Evolutionary conservation across 1,139 yeast genomes (phyloP), one percentile per base, ranked within the genome.

Genomic region (Hemisphaericaspora xylanilytica): DNA sequence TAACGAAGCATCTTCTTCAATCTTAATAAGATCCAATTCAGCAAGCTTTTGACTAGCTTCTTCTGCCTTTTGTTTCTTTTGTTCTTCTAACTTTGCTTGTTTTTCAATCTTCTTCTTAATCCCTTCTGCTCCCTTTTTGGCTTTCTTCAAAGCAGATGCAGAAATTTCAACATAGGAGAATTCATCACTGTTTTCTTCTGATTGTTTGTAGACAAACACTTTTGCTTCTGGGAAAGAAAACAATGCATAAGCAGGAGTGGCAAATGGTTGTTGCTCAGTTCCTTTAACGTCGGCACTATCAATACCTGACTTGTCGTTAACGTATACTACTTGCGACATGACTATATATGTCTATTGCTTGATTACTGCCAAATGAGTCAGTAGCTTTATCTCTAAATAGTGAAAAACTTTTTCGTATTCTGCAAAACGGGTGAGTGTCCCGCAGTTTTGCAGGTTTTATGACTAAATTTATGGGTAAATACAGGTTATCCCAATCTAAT

Each of bases 81-180:
- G 80, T 51, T 76, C 81, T 35, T 78, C 86, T 38, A 70, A 72
- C 56, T 80, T 75, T 52, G 78, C 78, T 46, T 84, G 86, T 70
- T 90, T 90, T 54, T 85, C 94, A 37, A 80, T 83, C 67, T 90
- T 94, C 70, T 90, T 92, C 65, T 79, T 87, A 50, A 92, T 70
- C 5, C 95, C 92, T 31, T 90, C 97, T 46, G 86, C 92, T 43
- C 96, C 97, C 64, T 94, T 94, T 66, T 87, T 87, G 53, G 98
- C 97, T 67, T 90, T 92, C 70, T 94, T 94, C 58, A 90, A 70
- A 5, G 96, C 97, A 37, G 95, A 81, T 4, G 96, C 89, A n/a
- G 92, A 74, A 55, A 94, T 89, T 53, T 85, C 92, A 49, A 70
- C 76, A 61, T 78, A 94, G 28, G 63, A 81, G 42, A 61, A 74